Conservation (phyloP, 495 filamentous ascomycete species). For the Podospora tetraspora region DNA sequence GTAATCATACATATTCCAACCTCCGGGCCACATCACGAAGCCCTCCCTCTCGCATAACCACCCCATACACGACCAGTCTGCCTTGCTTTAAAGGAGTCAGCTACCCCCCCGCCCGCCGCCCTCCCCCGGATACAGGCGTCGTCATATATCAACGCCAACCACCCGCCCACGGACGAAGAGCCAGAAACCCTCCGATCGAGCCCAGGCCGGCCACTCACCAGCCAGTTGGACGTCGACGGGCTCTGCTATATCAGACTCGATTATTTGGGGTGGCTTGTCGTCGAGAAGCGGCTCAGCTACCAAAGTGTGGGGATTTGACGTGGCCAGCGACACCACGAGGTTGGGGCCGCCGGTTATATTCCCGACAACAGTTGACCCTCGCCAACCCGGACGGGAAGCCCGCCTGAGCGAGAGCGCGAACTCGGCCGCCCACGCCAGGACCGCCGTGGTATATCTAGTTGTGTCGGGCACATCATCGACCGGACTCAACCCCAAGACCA, state of each 20-base stretch:
- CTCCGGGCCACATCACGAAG: conserved; percentile 5
- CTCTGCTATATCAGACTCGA: conserved; percentile 15
- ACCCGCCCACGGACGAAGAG: background rate
- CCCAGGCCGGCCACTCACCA: background rate
- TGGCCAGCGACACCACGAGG: conserved; percentile 24
- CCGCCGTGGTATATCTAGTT: conserved; percentile 7
- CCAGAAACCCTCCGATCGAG: background rate
- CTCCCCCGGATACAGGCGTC: background rate
- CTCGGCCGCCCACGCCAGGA: conserved; percentile 3
- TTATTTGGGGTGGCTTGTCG: conserved; percentile 29
- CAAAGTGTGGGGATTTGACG: conserved; percentile 25
- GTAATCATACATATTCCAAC: conserved; percentile 14
- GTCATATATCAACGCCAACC: background rate
- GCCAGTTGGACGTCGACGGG: background rate
- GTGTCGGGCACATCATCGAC: background rate
- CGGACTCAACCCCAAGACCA: background rate
- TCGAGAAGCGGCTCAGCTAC: conserved; percentile 24
- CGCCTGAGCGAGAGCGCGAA: conserved; percentile 15
- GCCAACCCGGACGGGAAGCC: conserved; percentile 15
- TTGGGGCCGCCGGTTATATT: conserved; percentile 28
- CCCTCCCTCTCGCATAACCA: background rate
- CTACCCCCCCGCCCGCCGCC: background rate
- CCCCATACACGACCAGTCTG: background rate
- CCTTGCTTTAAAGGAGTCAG: conserved; percentile 16
- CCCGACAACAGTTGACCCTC: conserved; percentile 9